Base-by-base conservation (phyloP, 2,329 filamentous ascomycete genomes). In the Chaetomiaceae sp. region DNA sequence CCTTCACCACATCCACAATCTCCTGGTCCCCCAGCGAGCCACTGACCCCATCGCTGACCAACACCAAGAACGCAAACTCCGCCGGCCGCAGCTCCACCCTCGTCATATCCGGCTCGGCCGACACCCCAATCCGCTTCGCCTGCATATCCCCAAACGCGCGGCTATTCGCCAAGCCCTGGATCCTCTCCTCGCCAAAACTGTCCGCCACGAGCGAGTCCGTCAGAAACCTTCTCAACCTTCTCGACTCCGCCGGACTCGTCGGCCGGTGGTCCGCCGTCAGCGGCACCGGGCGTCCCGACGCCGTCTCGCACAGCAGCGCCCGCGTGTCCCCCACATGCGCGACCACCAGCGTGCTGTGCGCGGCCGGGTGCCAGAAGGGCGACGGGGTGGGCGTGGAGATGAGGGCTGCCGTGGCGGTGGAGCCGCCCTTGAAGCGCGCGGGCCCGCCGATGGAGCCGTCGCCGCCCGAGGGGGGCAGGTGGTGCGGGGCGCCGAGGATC, bases 181-280 rank as follows among this genome's bases (percentile, higher is more conserved):
- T 93, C 56, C 93, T 88, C 68, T 97, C 90, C 68, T 98, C 93
- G 61, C 93, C 93, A 64, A 98, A 98, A 27, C 88, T 94, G 68
- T 98, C 93, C 0, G 91, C 93, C 15, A 95, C 84, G 62, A 97
- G 91, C 3, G 84, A 76, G 20, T 74, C 84, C 24, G 86, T 14
- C 20, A 41, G 80, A 29, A 90, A 97, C 39, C 90, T 83, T 36
- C 90, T 84, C 19, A 98, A 76, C 7, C 93, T 81, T 34, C 81
- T 83, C 9, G 85, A 83, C 70, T 98, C 93, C 45, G 82, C 74
- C 0, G 93, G 93, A 4, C 86, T 81, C n/a, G 83, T 86, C 0
- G 93, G 91, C 62, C 95, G 93, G 66, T 98, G 93, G 63, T 95
- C 88, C 17, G 84, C 88, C 1, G 93, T 97, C 30, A 95, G 65